Evolutionary conservation across 805 yeast genomes (phyloP).

Genomic region (Lipomyces yamanashiensis): DNA sequence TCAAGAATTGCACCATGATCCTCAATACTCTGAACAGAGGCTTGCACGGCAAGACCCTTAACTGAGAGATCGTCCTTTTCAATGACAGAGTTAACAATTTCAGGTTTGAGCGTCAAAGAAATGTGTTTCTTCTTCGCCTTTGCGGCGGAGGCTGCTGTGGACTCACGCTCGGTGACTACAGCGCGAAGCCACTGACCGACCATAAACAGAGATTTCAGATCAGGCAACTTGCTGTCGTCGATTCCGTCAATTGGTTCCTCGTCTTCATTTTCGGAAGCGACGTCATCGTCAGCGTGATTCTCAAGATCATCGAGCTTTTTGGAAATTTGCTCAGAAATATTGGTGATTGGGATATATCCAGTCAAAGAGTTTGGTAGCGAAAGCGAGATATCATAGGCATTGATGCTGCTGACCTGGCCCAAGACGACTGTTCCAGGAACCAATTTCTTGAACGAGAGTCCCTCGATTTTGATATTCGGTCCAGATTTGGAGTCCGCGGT

Average conservation of each 20-base stretch:
- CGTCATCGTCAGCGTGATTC: conserved; percentile 46
- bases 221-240: conserved; percentile 55
- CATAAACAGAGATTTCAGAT: conserved; percentile 57
- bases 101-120: conserved; percentile 75
- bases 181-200: conserved; percentile 90
- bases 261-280: conserved; percentile 42
- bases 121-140: conserved; percentile 60
- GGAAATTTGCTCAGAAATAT: conserved; percentile 68
- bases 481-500: neutral
- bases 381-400: conserved; percentile 65
- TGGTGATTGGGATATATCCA: conserved; percentile 78
- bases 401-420: conserved; percentile 72
- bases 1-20: conserved; percentile 88
- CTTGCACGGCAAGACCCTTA: conserved; percentile 71
- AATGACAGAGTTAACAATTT: conserved; percentile 64
- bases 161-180: conserved; percentile 61
- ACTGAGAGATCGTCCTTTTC: conserved; percentile 63
- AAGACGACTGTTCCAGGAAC: conserved; percentile 73
- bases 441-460: conserved; percentile 63
- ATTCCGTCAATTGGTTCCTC: conserved; percentile 42
- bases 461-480: conserved; percentile 48
- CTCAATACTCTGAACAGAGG: conserved; percentile 75
- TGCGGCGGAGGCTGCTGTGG: conserved; percentile 47
- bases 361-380: conserved; percentile 78
- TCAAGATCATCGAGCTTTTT: conserved; percentile 57